Evolutionary conservation across 257 asterid species (phyloP).

Genomic region (Nicotiana undulata): DNA sequence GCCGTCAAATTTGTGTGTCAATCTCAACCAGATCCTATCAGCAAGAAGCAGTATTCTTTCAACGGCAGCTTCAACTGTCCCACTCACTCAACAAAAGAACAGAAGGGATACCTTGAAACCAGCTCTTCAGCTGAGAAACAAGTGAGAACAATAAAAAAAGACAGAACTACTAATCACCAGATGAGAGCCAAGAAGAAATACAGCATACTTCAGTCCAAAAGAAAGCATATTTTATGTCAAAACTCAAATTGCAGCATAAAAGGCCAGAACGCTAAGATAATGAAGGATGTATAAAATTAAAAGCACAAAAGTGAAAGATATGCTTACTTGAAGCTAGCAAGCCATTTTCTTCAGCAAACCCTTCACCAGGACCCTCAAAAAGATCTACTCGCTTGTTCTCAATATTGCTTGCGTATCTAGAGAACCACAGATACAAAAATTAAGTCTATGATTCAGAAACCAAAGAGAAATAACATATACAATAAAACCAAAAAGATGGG

Average conservation of each 20-base stretch:
- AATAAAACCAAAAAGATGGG: not conserved
- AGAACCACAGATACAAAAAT: constrained; percentile 23
- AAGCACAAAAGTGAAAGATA: not conserved
- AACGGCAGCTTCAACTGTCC: not conserved
- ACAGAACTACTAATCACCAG: not conserved
- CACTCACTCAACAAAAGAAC: not conserved
- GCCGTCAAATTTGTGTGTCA: not conserved
- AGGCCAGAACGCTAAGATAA: not conserved
- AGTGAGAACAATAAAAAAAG: not conserved
- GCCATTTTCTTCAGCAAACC: constrained; percentile 79
- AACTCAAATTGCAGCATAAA: not conserved
- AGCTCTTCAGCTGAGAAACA: not conserved
- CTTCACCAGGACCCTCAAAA: constrained; percentile 94
- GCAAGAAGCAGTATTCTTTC: not conserved
- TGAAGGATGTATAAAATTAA: not conserved
- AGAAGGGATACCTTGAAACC: not conserved
- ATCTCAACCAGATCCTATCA: not conserved
- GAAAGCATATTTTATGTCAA: not conserved
- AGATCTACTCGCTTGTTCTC: constrained; percentile 91
- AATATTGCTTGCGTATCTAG: constrained; percentile 76
- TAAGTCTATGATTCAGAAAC: not conserved
- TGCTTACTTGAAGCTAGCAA: constrained; percentile 87
- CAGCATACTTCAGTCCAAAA: not conserved
- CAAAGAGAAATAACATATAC: not conserved
- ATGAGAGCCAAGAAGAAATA: not conserved